Evolutionary conservation across 352 stramenopile genomes (phyloP).

Genomic region (Phytopythium litorale): DNA sequence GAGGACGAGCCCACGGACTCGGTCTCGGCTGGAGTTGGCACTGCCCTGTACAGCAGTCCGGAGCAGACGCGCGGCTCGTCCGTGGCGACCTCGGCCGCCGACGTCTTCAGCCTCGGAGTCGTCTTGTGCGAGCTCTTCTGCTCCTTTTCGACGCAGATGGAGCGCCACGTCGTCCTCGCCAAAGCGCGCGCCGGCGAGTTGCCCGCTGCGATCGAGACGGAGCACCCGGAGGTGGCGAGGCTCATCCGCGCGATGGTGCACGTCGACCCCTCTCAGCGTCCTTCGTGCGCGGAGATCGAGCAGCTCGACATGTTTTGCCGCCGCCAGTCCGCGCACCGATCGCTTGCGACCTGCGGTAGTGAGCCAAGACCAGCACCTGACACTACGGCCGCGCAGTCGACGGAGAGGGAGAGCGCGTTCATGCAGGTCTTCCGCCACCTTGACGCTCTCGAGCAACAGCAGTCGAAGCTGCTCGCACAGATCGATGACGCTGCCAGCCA

Average conservation of each 20-base stretch:
- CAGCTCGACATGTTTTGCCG: background rate
- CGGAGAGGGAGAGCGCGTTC: background rate
- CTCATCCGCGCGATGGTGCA: slow-evolving; percentile 54
- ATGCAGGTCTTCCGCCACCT: background rate
- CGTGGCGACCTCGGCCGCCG: slow-evolving; percentile 45
- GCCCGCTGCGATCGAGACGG: slow-evolving; percentile 19
- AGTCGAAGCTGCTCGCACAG: background rate
- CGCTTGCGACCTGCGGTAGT: background rate
- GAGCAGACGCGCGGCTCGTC: slow-evolving; percentile 50
- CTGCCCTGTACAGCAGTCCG: slow-evolving; percentile 69
- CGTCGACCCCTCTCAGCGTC: slow-evolving; percentile 29
- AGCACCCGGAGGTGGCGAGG: slow-evolving; percentile 39
- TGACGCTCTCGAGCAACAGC: background rate
- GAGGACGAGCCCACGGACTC: slow-evolving; percentile 20
- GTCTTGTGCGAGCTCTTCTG: slow-evolving; percentile 76
- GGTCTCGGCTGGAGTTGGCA: slow-evolving; percentile 72
- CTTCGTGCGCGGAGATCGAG: slow-evolving; percentile 44
- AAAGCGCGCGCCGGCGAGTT: slow-evolving; percentile 38
- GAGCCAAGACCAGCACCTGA: background rate
- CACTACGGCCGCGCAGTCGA: background rate
- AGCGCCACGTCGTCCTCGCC: slow-evolving; percentile 55
- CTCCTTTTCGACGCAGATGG: slow-evolving; percentile 76
- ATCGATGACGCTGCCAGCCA: background rate
- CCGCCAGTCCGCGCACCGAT: background rate
- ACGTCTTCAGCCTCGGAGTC: slow-evolving; percentile 74